Evolutionary conservation across 371 early-diverging fungal species (phyloP), one percentile per base, ranked within the genome.

Genomic region (Mortierella sp.): DNA sequence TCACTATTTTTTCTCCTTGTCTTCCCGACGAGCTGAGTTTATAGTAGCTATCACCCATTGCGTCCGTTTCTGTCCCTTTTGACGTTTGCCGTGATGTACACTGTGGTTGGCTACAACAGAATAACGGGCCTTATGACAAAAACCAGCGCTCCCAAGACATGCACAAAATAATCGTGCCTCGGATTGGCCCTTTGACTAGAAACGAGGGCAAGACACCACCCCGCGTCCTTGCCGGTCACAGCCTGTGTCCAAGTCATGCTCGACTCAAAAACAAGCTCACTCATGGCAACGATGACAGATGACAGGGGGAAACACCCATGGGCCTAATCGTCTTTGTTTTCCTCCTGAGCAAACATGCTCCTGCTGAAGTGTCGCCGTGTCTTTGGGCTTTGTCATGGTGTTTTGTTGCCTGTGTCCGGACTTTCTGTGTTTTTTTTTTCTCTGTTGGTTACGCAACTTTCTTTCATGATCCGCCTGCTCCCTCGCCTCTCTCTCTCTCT

Each of bases 381-480:
- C n/a, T n/a, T 61, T 37, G 63, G 31, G 11, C 22, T 26, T 31
- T 13, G 37, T 43, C 9, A 24, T 24, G 22, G 44, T 40, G 43
- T 63, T 14, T 7, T 40, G 64, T 9, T 37, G 14, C 31, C 45
- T 40, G 29, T 50, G 41, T 55, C 66, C 37, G 48, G 24, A 45
- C 40, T 40, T 53, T 53, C 24, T 22, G 34, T 39, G 37, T 34
- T 29, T 14, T 58, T 58, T 58, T 31, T 58, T 58, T 58, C 37
- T 29, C 8, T 34, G 0, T 34, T 5, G 58, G 34, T 65, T 64
- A 48, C 45, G 55, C 39, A 66, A 47, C 39, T 66, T 53, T 34
- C 50, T 67, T 50, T 68, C 64, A 29, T 19, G 39, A 71, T 66
- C 66, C 29, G 61, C 47, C 39, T 8, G 22, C 70, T 50, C 37